These are phyloP conservation scores for Favolaschia claudopus DNA, from an alignment of 768 basidiomycete genomes.

Conservation along the genomic window DNA sequence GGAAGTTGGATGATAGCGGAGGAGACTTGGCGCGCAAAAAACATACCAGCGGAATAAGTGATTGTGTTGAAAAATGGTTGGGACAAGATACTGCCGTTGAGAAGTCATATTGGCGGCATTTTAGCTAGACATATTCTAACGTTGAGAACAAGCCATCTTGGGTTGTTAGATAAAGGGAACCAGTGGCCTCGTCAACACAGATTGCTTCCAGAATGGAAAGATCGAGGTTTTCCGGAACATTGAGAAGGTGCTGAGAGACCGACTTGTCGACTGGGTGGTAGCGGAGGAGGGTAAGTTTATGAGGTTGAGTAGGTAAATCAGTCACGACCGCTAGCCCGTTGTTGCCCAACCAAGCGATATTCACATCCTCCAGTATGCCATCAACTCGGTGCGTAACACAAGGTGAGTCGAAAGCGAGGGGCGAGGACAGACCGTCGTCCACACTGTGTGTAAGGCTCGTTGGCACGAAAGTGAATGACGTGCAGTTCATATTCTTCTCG, in stretches of 20 bases:
- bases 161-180: constrained; percentile 11
- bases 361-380: not conserved
- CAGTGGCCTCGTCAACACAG: constrained; percentile 17
- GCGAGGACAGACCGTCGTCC: constrained; percentile 13
- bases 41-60: too few species aligned
- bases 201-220: not conserved
- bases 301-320: not conserved
- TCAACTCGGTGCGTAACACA: not conserved
- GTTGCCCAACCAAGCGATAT: constrained; percentile 18
- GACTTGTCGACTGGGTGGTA: constrained; percentile 13
- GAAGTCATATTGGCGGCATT: too few species aligned
- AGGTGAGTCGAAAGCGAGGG: constrained; percentile 3
- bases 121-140: constrained; percentile 6
- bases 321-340: constrained; percentile 6
- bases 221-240: not conserved
- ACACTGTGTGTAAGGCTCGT: not conserved
- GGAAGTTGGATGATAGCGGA: too few species aligned
- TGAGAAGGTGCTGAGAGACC: constrained; percentile 11
- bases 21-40: too few species aligned
- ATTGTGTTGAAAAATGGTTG: too few species aligned
- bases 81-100: too few species aligned
- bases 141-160: not conserved
- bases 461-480: constrained; percentile 7
- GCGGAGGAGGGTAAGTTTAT: constrained; percentile 10
- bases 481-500: not conserved